Evolutionary conservation across 2,329 filamentous ascomycete genomes (phyloP), one percentile per base, ranked within the genome.

Genomic region (Capronia coronata): DNA sequence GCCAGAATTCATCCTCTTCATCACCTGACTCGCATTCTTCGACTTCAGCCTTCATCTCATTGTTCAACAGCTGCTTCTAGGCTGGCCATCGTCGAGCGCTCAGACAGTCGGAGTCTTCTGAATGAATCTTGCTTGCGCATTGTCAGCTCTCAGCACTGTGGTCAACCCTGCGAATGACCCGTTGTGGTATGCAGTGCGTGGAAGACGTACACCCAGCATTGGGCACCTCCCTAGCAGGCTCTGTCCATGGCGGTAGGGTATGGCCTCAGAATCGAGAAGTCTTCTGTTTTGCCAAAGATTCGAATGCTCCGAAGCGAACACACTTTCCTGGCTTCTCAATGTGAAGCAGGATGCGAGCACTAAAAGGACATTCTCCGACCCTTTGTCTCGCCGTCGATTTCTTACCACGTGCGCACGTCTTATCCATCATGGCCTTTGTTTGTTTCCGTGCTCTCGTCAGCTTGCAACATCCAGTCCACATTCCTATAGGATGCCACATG

Each of bases 401-500:
- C 25, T 23, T 27, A 21, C 43, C 52, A 49, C 49, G 46, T 52
- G 52, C 18, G 14, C 46, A 22, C 23, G 18, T n/a, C 42, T 49
- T 32, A 43, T 19, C 27, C 11, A 18, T 37, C 14, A 9, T 37
- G n/a, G 5, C 14, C 34, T 18, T 37, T 37, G 34, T 37, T 37
- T 37, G 34, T 37, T 37, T 6, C 19, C 5, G 5, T 18, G 34
- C 34, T 11, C 3, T 11, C 11, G 16, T 18, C 14, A 3, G 14
- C 34, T 18, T 11, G 34, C 34, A 14, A 14, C 14, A 13, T 37
- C 7, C 5, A 19, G 13, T 1, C 34, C 1, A 16, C 34, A 37
- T 37, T 37, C 34, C 34, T 37, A 37, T 19, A 19, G 34, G 34
- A 37, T 37, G 18, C 18, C 34, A 19, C 34, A 37, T 18, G 34